Evolutionary conservation across 495 filamentous ascomycete species (phyloP).

Genomic region (Lepraria neglecta): DNA sequence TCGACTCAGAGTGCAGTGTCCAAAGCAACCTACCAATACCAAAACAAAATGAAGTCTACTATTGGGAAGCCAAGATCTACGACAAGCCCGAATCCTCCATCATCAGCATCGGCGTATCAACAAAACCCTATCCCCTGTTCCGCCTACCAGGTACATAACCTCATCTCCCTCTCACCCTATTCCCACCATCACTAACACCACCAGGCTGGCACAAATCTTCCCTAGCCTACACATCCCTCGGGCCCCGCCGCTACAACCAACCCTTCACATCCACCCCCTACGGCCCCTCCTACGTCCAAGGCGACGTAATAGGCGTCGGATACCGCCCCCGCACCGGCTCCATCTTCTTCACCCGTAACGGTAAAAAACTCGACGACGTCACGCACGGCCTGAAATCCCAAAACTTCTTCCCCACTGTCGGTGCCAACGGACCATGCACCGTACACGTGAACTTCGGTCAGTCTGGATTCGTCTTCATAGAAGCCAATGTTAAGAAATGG

Average conservation of each 20-base stretch:
- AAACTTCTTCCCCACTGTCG: slow-evolving; percentile 94
- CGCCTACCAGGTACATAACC: slow-evolving; percentile 70
- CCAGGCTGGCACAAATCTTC: slow-evolving; percentile 89
- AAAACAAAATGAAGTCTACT: slow-evolving; percentile 98
- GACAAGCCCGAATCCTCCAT: slow-evolving; percentile 86
- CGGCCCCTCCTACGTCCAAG: slow-evolving; percentile 77
- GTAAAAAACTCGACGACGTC: slow-evolving; percentile 92
- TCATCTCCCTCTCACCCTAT: not conserved
- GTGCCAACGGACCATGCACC: slow-evolving; percentile 85
- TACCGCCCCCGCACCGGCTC: slow-evolving; percentile 92
- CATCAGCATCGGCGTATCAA: slow-evolving; percentile 85
- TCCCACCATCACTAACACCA: slow-evolving; percentile 20
- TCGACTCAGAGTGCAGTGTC: slow-evolving; percentile 93
- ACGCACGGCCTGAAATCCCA: slow-evolving; percentile 88
- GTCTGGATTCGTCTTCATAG: slow-evolving; percentile 95
- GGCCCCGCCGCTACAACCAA: slow-evolving; percentile 82
- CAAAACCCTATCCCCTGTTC: slow-evolving; percentile 95
- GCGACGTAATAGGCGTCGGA: slow-evolving; percentile 92
- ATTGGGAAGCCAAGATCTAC: slow-evolving; percentile 98
- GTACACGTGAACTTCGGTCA: slow-evolving; percentile 98
- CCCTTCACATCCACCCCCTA: slow-evolving; percentile 72
- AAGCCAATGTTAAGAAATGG: slow-evolving; percentile 99
- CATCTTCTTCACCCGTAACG: slow-evolving; percentile 96
- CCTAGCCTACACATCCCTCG: slow-evolving; percentile 81
- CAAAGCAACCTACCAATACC: slow-evolving; percentile 94